Evolutionary conservation across 768 basidiomycete species (phyloP), one percentile per base, ranked within the genome.

Genomic region (Amyloporia xantha): DNA sequence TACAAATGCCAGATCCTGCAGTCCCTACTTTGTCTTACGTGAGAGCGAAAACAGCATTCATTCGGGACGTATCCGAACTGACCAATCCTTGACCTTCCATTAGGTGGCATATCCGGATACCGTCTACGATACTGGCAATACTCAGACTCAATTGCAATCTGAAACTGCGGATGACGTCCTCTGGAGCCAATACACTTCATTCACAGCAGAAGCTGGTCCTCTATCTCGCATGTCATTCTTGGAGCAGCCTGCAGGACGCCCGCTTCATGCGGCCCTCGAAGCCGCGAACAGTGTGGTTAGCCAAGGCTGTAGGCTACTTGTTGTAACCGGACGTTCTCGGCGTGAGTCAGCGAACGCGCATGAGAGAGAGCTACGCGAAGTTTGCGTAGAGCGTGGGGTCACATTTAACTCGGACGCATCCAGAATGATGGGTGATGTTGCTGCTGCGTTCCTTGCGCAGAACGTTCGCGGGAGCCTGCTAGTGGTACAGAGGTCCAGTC

Each of bases 131-230:
- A 68, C 76, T 23, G 66, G 71, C 4, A 81, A 70, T 49, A 86
- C 88, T 4, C 73, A 84, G 57, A 81, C 74, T 10, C 75, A 76
- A 5, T 66, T 96, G 11, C 78, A 77, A 2, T 94, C 90, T 0
- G 80, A 86, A 19, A 86, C 87, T 1, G 91, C 91, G 1, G 94
- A 97, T 63, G 80, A 82, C 58, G 55, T 93, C 23, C 58, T 79
- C 19, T 94, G 92, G 91, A 71, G 75, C 1, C 77, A 75, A 36
- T 87, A 80, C 57, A 71, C 82, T 1, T 60, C 63, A 1, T 47
- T 57, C 5, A 51, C 66, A 36, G 7, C 59, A 53, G 4, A 56
- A 71, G 28, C 61, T 7, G 36, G 59, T 0, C 79, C 85, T 15
- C 73, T 87, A n/a, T 65, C 75, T 1, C 77, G 88, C 23, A 77